Base-by-base conservation (phyloP, 371 early-diverging fungal genomes). In the Fennellomyces sp. region DNA sequence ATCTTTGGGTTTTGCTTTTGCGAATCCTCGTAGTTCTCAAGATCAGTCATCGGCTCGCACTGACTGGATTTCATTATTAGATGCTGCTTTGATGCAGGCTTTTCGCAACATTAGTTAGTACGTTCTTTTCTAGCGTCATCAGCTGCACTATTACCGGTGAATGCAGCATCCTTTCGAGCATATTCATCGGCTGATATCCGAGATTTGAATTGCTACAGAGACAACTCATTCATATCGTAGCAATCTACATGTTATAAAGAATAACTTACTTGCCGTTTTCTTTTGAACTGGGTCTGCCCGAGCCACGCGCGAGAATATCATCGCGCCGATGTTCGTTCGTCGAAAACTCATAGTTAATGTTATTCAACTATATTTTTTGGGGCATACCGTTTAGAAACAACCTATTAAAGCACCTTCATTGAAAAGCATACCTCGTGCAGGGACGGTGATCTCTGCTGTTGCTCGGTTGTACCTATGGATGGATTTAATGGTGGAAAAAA, bases 1-100 rank as follows among this genome's bases (percentile, higher is more conserved):
- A 70, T 63, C 50, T 61, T 70, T 41, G 73, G 73, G 39, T 57
- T 64, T 28, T 57, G 59, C 36, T 64, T 68, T 68, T 70, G 36
- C 8, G 38, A 27, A 28, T 21, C 65, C 38, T 33, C 1, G 52
- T 2, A 33, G 28, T 33, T 6, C 21, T 36, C 17, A n/a, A 48
- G 35, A 13, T 30, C 33, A 50, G 26, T 4, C 39, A 36, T 39
- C 8, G 33, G 36, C 27, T 41, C 28, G 25, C 41, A 19, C 6
- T 51, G 30, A 19, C 26, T n/a, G 15, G 26, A 41, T 28, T 48
- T 58, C 57, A 64, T 53, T 53, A 64, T 53, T 12, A 35, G 35
- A 49, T 53, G 38, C 29, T 58, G 54, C 47, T 54, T 53, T 33
- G 56, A 50, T 5, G 31, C 30, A n/a, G n/a, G 39, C 11, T 52